Conservation (phyloP, 1,284 basidiomycete genomes). For the Ustilago xerochloae region DNA sequence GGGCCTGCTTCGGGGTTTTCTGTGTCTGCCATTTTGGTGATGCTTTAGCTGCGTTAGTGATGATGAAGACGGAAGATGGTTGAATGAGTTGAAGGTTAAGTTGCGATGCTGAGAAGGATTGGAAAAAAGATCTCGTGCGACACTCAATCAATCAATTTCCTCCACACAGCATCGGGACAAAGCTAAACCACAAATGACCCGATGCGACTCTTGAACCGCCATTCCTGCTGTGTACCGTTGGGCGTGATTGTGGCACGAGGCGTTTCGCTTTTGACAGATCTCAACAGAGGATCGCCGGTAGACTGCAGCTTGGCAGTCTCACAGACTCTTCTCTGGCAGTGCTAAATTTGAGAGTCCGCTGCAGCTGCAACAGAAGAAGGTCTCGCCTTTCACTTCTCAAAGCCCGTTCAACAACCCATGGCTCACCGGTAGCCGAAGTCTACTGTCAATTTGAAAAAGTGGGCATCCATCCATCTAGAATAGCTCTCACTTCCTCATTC, state of each 20-base stretch:
- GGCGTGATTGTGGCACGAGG: background rate
- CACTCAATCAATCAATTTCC: background rate
- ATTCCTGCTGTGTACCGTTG: background rate
- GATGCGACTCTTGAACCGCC: background rate
- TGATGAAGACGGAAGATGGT: background rate
- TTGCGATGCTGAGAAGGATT: background rate
- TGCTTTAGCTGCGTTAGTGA: background rate
- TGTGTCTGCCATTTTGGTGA: constrained; percentile 25
- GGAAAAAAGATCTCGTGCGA: constrained; percentile 30
- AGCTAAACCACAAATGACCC: background rate
- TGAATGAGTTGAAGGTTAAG: background rate
- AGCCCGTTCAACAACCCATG: background rate
- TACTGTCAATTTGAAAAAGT: background rate
- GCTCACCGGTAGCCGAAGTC: constrained; percentile 1
- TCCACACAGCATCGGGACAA: constrained; percentile 6
- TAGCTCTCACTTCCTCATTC: background rate
- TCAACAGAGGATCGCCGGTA: constrained; percentile 1
- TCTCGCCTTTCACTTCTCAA: constrained; percentile 1
- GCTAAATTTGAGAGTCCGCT: constrained; percentile 1
- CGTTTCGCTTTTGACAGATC: background rate
- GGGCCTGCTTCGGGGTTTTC: constrained; percentile 42
- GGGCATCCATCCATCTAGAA: background rate
- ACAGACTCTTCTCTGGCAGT: background rate
- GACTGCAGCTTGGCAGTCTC: background rate
- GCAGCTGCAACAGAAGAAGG: constrained; percentile 1